A percentile compares a stretch with the other conserved stretches of the same genome.
phyloP scores from a whole-genome alignment of 768 basidiomycete genomes.

The Nidularia pulvinata region DNA sequence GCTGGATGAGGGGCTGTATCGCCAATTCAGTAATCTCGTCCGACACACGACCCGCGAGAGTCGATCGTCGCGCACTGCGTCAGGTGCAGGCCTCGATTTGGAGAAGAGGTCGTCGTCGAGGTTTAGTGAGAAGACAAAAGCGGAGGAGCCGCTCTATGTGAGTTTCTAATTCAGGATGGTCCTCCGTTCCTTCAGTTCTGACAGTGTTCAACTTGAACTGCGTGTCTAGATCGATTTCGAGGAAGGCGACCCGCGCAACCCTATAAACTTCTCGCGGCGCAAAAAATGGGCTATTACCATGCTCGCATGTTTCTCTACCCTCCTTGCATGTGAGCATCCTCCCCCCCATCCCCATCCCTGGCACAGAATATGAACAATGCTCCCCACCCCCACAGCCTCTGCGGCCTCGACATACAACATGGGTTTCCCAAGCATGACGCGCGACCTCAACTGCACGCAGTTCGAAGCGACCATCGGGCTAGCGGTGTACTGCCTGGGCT shows the following conservation, averaged over 20 bases:
- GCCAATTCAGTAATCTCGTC: slow-evolving; percentile 25
- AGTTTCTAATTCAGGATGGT: no score
- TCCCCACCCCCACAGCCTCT: slow-evolving; percentile 34
- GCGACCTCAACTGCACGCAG: slow-evolving; percentile 40
- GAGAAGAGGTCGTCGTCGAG: not conserved
- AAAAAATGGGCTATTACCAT: slow-evolving; percentile 47
- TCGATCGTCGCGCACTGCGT: not conserved
- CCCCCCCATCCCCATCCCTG: slow-evolving; percentile 47
- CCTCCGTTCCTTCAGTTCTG: no score
- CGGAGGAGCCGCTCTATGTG: no score
- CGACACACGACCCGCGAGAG: slow-evolving; percentile 7
- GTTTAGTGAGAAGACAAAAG: no score
- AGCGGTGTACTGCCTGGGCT: slow-evolving; percentile 57
- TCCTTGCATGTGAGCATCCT: slow-evolving; percentile 41
- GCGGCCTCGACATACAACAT: slow-evolving; percentile 51
- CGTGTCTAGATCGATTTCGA: slow-evolving; percentile 16
- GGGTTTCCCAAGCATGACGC: slow-evolving; percentile 58
- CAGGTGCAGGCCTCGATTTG: not conserved
- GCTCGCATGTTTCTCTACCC: slow-evolving; percentile 45
- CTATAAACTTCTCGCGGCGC: slow-evolving; percentile 28
- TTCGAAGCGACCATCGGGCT: slow-evolving; percentile 48
- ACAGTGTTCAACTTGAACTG: no score
- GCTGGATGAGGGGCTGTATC: slow-evolving; percentile 27
- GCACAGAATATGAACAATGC: slow-evolving; percentile 40
- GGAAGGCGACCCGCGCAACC: slow-evolving; percentile 20